phyloP scores from a whole-genome alignment of 495 filamentous ascomycete species.

The Penicillium soppii region DNA sequence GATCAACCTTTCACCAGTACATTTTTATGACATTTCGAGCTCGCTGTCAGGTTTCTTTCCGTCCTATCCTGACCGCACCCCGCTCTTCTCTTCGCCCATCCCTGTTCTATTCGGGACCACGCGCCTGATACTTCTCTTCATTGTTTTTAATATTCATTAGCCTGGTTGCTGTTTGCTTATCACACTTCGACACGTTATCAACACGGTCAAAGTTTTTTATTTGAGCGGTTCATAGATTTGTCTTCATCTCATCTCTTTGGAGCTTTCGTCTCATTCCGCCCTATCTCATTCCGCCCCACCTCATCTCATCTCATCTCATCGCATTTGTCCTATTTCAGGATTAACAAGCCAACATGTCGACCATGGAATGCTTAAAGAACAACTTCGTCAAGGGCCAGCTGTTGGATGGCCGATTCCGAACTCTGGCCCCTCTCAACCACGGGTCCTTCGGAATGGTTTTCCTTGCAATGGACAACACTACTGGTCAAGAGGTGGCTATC shows the following conservation, averaged over 20 bases:
- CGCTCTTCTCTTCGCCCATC: conserved; percentile 20
- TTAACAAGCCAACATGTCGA: conserved; percentile 31
- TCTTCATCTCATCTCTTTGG: conserved; percentile 14
- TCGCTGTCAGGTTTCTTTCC: conserved; percentile 32
- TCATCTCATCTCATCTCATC: conserved; percentile 13
- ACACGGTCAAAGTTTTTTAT: conserved; percentile 23
- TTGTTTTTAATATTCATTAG: conserved; percentile 42
- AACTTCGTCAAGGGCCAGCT: conserved; percentile 70
- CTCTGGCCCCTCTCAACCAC: conserved; percentile 92
- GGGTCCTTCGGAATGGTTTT: conserved; percentile 99
- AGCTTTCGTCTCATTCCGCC: conserved; percentile 11
- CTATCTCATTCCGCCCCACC: conserved; percentile 21
- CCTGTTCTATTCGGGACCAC: conserved; percentile 28
- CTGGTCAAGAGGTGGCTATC: conserved; percentile 79
- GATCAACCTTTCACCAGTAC: conserved; percentile 52
- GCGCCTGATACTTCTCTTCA: conserved; percentile 34
- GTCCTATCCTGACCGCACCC: conserved; percentile 17
- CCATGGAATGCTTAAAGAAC: conserved; percentile 79
- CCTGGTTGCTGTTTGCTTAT: conserved; percentile 36
- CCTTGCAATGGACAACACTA: conserved; percentile 76
- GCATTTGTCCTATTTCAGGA: conserved; percentile 36
- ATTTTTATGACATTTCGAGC: conserved; percentile 61
- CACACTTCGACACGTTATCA: conserved; percentile 38
- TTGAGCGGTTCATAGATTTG: conserved; percentile 32
- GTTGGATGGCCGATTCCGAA: conserved; percentile 83